These are phyloP conservation scores for Petasospora rhodanensis DNA, from an alignment of 1,139 yeast genomes.

Conservation along the genomic window DNA sequence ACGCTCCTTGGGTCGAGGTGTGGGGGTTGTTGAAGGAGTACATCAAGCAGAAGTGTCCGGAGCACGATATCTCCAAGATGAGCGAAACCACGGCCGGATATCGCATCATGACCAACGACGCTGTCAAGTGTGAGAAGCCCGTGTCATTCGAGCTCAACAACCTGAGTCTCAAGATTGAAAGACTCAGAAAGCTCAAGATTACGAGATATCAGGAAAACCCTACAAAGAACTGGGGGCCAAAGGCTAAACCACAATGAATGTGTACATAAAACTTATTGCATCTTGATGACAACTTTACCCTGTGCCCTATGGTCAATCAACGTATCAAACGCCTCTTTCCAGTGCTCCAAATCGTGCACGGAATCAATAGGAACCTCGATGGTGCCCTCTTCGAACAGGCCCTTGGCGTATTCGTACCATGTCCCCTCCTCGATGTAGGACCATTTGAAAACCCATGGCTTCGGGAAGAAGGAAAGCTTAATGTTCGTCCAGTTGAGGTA, in stretches of 20 bases:
- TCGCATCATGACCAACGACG: slow-evolving; percentile 45
- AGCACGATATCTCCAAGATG: slow-evolving; percentile 35
- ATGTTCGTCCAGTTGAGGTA: slow-evolving; percentile 29
- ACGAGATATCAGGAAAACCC: slow-evolving; percentile 91
- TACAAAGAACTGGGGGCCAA: slow-evolving; percentile 94
- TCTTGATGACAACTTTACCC: slow-evolving; percentile 63
- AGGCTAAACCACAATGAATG: slow-evolving; percentile 53
- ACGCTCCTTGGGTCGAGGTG: slow-evolving; percentile 79
- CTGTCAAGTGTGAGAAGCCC: slow-evolving; percentile 30
- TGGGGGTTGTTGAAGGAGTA: slow-evolving; percentile 72
- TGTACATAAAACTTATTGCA: no score
- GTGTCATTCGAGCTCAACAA: slow-evolving; percentile 54
- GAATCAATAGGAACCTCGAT: slow-evolving; percentile 50
- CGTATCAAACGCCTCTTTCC: slow-evolving; percentile 44
- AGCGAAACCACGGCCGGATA: slow-evolving; percentile 60
- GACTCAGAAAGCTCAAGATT: slow-evolving; percentile 68
- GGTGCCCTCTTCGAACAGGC: slow-evolving; percentile 39
- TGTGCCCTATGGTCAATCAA: slow-evolving; percentile 44
- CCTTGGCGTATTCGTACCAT: slow-evolving; percentile 32
- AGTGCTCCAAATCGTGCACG: slow-evolving; percentile 44
- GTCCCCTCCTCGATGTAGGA: slow-evolving; percentile 16
- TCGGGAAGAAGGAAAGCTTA: slow-evolving; percentile 57
- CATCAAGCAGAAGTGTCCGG: slow-evolving; percentile 43
- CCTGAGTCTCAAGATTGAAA: slow-evolving; percentile 50
- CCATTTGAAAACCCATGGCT: slow-evolving; percentile 32